Conservation (phyloP, 2,329 filamentous ascomycete species). For the Alternaria novae-zelandiae region DNA sequence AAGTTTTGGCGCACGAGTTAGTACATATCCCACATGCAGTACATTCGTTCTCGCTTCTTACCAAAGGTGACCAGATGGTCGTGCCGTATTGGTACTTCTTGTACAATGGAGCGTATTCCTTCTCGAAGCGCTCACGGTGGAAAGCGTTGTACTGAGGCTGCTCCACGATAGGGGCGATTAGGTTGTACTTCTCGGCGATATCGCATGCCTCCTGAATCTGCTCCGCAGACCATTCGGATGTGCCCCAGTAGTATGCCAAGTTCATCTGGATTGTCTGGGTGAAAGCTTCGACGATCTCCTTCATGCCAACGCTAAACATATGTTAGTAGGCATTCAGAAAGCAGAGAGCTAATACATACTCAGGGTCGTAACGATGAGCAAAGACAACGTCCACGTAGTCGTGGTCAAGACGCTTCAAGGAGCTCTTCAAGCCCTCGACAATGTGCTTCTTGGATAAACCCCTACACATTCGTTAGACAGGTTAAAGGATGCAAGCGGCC, state of each 20-base stretch:
- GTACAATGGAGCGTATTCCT: conserved; percentile 65
- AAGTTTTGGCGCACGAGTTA: background rate
- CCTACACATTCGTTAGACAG: conserved; percentile 16
- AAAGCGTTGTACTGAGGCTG: conserved; percentile 68
- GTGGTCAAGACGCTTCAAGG: conserved; percentile 64
- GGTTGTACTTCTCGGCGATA: conserved; percentile 67
- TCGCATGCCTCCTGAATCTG: conserved; percentile 66
- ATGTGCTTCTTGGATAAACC: conserved; percentile 59
- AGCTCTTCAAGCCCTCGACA: conserved; percentile 65
- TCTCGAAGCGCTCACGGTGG: conserved; percentile 66
- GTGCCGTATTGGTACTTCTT: conserved; percentile 64
- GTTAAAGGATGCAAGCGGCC: background rate
- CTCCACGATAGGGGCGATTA: conserved; percentile 63
- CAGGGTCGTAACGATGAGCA: conserved; percentile 65
- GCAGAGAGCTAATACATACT: conserved; percentile 27
- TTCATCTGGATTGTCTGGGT: conserved; percentile 61
- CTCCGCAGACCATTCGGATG: conserved; percentile 64
- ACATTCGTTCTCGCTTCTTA: background rate
- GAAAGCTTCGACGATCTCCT: conserved; percentile 66
- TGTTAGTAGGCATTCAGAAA: conserved; percentile 4
- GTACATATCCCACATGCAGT: background rate
- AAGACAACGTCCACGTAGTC: conserved; percentile 72
- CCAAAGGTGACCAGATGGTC: conserved; percentile 63
- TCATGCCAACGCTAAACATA: conserved; percentile 60
- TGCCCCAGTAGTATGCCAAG: conserved; percentile 62